Percentiles rank a stretch among this genome's conserved stretches.
These are phyloP conservation scores for Beta vulgaris DNA, from an alignment of 148 eudicot genomes.

Conservation along the genomic window DNA sequence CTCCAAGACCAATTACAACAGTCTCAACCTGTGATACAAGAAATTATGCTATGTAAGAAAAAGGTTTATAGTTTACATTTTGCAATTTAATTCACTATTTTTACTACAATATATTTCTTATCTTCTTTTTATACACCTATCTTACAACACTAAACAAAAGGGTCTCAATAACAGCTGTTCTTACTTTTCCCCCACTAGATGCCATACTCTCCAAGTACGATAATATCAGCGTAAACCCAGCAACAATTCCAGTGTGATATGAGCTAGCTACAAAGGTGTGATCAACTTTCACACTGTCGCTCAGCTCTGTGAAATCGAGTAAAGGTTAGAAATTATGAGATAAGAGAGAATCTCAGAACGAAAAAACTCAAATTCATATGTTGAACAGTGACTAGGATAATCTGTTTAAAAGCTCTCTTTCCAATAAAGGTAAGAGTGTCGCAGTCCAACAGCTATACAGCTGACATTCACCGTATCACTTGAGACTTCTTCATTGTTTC, in stretches of 20 bases:
- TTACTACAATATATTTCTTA: neutral
- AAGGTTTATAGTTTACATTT: too few species aligned
- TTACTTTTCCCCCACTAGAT: slow-evolving; percentile 53
- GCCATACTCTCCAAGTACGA: slow-evolving; percentile 50
- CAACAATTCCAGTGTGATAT: slow-evolving; percentile 79
- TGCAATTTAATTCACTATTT: too few species aligned
- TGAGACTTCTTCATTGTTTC: neutral
- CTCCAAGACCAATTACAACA: slow-evolving; percentile 93
- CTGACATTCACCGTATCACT: neutral
- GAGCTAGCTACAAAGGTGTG: slow-evolving; percentile 77
- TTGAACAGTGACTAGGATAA: neutral
- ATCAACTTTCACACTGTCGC: slow-evolving; percentile 46
- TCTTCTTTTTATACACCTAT: neutral
- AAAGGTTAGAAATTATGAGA: slow-evolving; percentile 4
- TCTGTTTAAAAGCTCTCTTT: neutral
- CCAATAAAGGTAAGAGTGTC: neutral
- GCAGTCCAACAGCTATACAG: neutral
- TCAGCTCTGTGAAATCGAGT: slow-evolving; percentile 39
- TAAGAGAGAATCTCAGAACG: slow-evolving; percentile 1
- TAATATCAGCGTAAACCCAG: slow-evolving; percentile 74
- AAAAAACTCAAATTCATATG: neutral
- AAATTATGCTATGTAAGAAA: neutral
- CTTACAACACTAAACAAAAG: neutral
- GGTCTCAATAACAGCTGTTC: slow-evolving; percentile 3
- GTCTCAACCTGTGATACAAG: slow-evolving; percentile 50